Conservation (phyloP, 140 eudicot species). For the Erigeron philadelphicus region DNA sequence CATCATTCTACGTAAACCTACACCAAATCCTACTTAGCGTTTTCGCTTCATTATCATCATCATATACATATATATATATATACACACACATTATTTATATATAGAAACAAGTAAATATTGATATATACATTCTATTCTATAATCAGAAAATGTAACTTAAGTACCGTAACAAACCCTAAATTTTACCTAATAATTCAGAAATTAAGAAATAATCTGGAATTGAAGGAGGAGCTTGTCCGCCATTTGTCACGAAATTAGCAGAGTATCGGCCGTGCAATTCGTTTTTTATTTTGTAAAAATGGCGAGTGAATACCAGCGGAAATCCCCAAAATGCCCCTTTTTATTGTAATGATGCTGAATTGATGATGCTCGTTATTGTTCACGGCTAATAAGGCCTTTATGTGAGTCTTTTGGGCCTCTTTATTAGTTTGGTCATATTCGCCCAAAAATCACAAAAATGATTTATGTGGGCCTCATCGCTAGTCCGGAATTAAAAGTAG, state of each 20-base stretch:
- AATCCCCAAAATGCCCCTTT: constrained; percentile 6
- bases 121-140: too few relatives aligned
- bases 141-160: background rate
- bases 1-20: constrained; percentile 32
- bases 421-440: too few relatives aligned
- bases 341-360: too few relatives aligned
- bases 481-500: too few relatives aligned
- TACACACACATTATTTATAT: background rate
- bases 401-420: too few relatives aligned
- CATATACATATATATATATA: background rate
- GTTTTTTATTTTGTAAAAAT: background rate
- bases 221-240: constrained; percentile 13
- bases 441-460: too few relatives aligned
- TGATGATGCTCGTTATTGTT: too few relatives aligned
- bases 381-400: too few relatives aligned
- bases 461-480: too few relatives aligned
- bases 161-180: constrained; percentile 1
- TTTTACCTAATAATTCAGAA: background rate
- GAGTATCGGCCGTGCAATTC: constrained; percentile 19
- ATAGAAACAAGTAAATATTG: background rate
- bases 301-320: background rate
- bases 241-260: constrained; percentile 17
- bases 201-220: background rate
- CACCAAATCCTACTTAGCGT: constrained; percentile 5
- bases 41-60: constrained; percentile 3